Conservation (phyloP, 495 filamentous ascomycete genomes). For the Penicillium malachiteum region DNA sequence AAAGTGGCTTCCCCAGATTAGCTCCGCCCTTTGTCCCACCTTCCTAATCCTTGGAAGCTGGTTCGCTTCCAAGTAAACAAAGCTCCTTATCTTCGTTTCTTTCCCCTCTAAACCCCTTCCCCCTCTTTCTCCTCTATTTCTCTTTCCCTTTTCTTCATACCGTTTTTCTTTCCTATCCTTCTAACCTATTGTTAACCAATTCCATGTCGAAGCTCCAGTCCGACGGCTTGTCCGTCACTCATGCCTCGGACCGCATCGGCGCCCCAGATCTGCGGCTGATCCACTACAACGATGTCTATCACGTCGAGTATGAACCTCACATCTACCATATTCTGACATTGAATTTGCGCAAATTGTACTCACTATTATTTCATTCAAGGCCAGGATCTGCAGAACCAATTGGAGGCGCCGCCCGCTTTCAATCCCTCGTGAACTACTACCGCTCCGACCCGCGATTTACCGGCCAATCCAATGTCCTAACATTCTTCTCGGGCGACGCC, state of each 20-base stretch:
- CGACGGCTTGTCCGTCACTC: slow-evolving; percentile 49
- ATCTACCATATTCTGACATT: background rate
- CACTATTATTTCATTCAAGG: slow-evolving; percentile 22
- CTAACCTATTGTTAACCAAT: background rate
- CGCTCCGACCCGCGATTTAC: slow-evolving; percentile 55
- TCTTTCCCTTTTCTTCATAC: background rate
- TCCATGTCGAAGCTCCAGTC: slow-evolving; percentile 32
- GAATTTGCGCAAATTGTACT: background rate
- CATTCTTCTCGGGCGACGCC: slow-evolving; percentile 87
- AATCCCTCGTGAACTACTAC: slow-evolving; percentile 74
- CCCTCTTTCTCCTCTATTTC: background rate
- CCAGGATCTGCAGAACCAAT: slow-evolving; percentile 73
- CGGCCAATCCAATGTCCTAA: slow-evolving; percentile 64
- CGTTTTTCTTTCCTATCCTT: background rate
- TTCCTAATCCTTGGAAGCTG: background rate
- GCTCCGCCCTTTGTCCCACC: slow-evolving; percentile 3
- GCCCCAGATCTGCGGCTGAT: slow-evolving; percentile 73
- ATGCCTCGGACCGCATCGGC: slow-evolving; percentile 49
- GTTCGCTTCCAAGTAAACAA: slow-evolving; percentile 7
- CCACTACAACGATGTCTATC: slow-evolving; percentile 93
- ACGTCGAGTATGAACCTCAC: slow-evolving; percentile 66
- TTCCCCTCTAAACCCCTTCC: background rate
- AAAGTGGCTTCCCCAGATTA: slow-evolving; percentile 14
- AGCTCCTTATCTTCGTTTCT: background rate
- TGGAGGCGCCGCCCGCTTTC: slow-evolving; percentile 76